phyloP scores from a whole-genome alignment of 2,329 filamentous ascomycete genomes.

The Epichloe uncinata region DNA sequence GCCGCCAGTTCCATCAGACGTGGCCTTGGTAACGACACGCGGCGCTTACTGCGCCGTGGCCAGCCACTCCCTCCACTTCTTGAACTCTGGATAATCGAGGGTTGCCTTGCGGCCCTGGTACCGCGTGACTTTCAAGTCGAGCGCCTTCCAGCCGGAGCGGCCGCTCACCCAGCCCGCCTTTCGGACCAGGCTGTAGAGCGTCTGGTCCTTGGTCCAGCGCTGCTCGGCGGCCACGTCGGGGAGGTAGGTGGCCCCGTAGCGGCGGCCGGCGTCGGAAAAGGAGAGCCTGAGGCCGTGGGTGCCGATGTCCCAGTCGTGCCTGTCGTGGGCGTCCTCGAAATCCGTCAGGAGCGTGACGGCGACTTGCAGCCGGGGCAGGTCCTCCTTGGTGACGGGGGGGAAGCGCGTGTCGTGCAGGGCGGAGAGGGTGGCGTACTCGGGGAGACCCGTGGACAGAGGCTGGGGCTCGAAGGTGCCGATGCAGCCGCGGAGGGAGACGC shows the following conservation, averaged over 20 bases:
- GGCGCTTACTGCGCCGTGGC: too few species aligned
- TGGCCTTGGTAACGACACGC: too few species aligned
- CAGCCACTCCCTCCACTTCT: too few species aligned
- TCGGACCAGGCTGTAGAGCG: constrained; percentile 75
- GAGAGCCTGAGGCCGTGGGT: constrained; percentile 77
- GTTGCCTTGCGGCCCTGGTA: too few species aligned
- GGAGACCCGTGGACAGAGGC: constrained; percentile 58
- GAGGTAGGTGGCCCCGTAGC: constrained; percentile 79
- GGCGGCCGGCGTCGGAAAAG: constrained; percentile 59
- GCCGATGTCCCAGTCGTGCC: constrained; percentile 78
- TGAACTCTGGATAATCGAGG: too few species aligned
- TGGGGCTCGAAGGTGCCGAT: constrained; percentile 87
- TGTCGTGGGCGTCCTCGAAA: constrained; percentile 61
- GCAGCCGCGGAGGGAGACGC: constrained; percentile 66
- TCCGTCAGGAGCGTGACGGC: constrained; percentile 73
- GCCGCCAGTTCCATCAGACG: too few species aligned
- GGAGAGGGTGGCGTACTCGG: constrained; percentile 72
- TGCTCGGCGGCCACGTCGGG: constrained; percentile 87
- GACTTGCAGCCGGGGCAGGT: constrained; percentile 46
- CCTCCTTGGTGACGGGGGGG: constrained; percentile 40
- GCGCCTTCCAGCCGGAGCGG: constrained; percentile 64
- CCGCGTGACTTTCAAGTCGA: constrained; percentile 25
- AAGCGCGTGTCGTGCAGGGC: constrained; percentile 52
- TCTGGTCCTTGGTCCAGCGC: constrained; percentile 90
- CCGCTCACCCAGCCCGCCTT: constrained; percentile 89